Percentiles rank a stretch among this genome's conserved stretches.
Evolutionary conservation across 2,329 filamentous ascomycete genomes (phyloP).

Genomic region (Phyllosticta capitalensis): DNA sequence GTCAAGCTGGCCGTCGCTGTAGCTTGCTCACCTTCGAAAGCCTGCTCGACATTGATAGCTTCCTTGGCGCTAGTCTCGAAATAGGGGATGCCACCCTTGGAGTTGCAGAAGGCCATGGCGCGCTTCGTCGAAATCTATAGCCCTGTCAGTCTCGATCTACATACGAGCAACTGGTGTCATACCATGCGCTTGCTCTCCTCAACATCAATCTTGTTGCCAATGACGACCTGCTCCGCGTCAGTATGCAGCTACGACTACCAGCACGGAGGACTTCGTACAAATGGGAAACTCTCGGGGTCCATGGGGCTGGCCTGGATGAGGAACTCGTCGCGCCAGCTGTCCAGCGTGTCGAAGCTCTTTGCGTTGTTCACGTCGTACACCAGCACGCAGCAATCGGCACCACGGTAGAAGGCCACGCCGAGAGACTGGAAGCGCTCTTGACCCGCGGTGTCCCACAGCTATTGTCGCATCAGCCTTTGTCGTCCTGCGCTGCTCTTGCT

Average conservation of each 20-base stretch:
- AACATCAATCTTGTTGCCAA: conserved; percentile 98
- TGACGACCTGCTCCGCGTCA: conserved; percentile 58
- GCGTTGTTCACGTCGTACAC: conserved; percentile 99
- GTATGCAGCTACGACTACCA: neutral
- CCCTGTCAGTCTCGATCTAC: neutral
- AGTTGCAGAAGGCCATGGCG: conserved; percentile 95
- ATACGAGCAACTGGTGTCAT: conserved; percentile 20
- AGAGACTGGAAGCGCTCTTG: conserved; percentile 97
- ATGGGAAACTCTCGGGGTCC: conserved; percentile 95
- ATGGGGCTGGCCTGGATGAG: conserved; percentile 93
- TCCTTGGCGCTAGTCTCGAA: conserved; percentile 99
- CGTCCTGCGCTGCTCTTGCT: neutral
- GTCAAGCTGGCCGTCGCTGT: conserved; percentile 9
- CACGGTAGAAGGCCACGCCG: conserved; percentile 93
- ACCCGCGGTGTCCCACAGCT: conserved; percentile 97
- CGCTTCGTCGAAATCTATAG: conserved; percentile 84
- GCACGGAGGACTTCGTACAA: conserved; percentile 52
- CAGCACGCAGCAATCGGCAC: conserved; percentile 93
- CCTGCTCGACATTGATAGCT: conserved; percentile 92
- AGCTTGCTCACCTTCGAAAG: conserved; percentile 49
- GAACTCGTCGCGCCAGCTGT: conserved; percentile 98
- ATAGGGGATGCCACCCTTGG: conserved; percentile 94
- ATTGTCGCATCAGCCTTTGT: conserved; percentile 16
- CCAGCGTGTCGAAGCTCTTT: conserved; percentile 96
- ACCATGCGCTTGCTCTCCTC: conserved; percentile 95